Evolutionary conservation across 805 yeast species (phyloP), one percentile per base, ranked within the genome.

Genomic region (Myxozyma neotropica): DNA sequence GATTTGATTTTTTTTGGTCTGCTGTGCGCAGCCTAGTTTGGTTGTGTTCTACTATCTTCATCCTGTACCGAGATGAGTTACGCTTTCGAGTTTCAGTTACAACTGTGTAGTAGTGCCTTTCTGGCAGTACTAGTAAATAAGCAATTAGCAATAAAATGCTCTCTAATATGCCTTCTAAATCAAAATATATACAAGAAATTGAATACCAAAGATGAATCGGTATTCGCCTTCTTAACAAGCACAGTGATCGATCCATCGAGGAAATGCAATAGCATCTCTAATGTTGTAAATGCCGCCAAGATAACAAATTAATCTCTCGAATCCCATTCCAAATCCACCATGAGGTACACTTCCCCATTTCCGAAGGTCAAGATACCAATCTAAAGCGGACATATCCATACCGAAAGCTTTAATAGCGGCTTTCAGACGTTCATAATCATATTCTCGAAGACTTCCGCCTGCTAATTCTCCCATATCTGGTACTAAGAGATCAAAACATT

Each of bases 281-380:
- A 94, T 83, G 70, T 92, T 94, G 31, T 86, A 92, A 19, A 86
- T 78, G 2, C 85, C 90, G 6, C 85, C 79, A 56, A 91, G 74
- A 66, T 86, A 92, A 55, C 87, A 83, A 15, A 94, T 72, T 31
- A 94, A 74, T 60, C 99, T 77, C 72, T 94, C 99, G 66, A 92
- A 83, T 0, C 99, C 99, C 78, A 94, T 77, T 0, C 99, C 99
- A 74, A 87, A 94, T 0, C 99, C 99, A 49, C 99, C 99, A 71
- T 93, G 98, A 0, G 97, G 96, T 23, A 86, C 86, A 1, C 88
- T 77, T 0, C 97, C 98, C 67, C 87, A 85, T 61, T 77, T 77
- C 60, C 99, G 78, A 7, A 88, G 77, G 0, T 85, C 81, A 27
- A 86, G 66, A 70, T 92, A 94, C 99, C 99, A 94, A 31, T 81